phyloP scores from a whole-genome alignment of 2,329 filamentous ascomycete species.

The Ceratocystis smalleyi region DNA sequence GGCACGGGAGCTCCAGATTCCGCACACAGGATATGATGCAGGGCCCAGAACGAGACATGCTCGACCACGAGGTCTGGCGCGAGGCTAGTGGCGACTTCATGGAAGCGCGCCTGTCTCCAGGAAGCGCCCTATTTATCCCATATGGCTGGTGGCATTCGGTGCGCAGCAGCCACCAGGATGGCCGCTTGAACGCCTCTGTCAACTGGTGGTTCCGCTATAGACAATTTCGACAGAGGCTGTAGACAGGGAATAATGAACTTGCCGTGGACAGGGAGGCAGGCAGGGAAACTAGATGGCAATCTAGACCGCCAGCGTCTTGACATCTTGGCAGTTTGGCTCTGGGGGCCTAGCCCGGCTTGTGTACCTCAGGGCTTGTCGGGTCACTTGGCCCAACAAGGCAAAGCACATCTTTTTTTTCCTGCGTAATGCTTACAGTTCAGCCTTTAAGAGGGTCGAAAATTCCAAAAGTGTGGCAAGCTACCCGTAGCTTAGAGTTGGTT shows the following conservation, averaged over 20 bases:
- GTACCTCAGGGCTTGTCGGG: not conserved
- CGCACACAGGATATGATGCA: constrained; percentile 85
- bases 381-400: not conserved
- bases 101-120: constrained; percentile 44
- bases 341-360: not conserved
- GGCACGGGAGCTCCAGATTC: constrained; percentile 34
- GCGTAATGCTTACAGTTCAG: not conserved
- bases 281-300: not conserved
- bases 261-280: too few relatives aligned
- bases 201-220: constrained; percentile 33
- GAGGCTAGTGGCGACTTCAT: constrained; percentile 24
- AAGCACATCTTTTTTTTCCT: not conserved
- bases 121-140: constrained; percentile 29
- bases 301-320: not conserved
- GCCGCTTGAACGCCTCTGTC: constrained; percentile 28
- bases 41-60: constrained; percentile 48
- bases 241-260: too few relatives aligned
- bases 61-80: constrained; percentile 59
- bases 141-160: constrained; percentile 34
- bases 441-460: not conserved
- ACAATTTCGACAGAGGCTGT: not conserved
- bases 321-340: not conserved
- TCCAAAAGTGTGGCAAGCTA: not conserved
- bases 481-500: not conserved
- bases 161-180: constrained; percentile 25